Conservation (phyloP, 164 flowering plant genomes). For the Dillenia suffruticosa region DNA sequence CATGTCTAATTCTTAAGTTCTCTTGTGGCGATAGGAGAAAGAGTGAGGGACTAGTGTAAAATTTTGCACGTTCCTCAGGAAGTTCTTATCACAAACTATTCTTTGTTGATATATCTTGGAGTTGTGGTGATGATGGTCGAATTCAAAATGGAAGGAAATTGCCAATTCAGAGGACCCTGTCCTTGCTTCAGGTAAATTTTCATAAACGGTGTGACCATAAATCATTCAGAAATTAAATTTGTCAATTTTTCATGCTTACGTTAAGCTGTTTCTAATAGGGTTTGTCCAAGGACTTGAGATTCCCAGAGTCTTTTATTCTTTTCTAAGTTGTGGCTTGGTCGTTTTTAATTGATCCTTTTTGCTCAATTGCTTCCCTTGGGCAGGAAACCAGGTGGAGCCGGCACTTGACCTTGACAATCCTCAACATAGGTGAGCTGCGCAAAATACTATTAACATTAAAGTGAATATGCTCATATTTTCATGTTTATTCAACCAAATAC, state of each 20-base stretch:
- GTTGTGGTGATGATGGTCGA: conserved; percentile 99
- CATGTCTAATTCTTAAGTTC: no score
- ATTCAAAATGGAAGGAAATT: conserved; percentile 73
- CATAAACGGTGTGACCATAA: not conserved
- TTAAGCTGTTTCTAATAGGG: no score
- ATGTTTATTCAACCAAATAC: no score
- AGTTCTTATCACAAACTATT: no score
- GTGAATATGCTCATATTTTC: no score
- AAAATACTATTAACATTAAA: not conserved
- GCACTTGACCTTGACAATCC: conserved; percentile 72
- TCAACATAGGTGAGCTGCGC: conserved; percentile 70
- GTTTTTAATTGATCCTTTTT: conserved; percentile 6
- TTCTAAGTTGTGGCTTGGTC: not conserved
- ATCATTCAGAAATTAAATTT: no score
- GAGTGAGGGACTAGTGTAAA: no score
- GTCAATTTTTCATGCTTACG: no score
- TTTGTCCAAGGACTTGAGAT: no score
- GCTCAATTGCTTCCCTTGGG: conserved; percentile 9
- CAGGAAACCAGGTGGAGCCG: conserved; percentile 63
- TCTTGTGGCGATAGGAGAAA: no score
- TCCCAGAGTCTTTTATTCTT: no score
- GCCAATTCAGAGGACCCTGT: conserved; percentile 28
- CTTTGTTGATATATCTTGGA: conserved; percentile 21
- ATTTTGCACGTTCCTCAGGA: no score
- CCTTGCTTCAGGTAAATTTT: conserved; percentile 43